A percentile compares a stretch with the other conserved stretches of the same genome.
Evolutionary conservation across 176 grass and related monocot genomes (phyloP).

Genomic region (Triticum turgidum): DNA sequence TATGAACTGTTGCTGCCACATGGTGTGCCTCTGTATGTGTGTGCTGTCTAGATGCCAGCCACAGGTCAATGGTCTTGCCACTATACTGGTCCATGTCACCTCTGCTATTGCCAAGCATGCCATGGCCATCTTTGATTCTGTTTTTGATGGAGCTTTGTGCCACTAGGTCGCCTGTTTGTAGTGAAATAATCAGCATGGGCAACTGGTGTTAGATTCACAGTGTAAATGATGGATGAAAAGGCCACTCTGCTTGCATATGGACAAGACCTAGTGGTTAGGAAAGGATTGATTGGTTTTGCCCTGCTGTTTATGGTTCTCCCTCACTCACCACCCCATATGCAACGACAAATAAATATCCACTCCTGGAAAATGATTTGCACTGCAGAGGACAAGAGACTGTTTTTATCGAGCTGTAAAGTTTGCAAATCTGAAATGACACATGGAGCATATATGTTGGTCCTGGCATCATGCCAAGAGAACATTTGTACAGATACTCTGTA

Average conservation of each 20-base stretch:
- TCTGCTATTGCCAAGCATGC: slow-evolving; percentile 18
- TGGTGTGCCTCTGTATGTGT: slow-evolving; percentile 1
- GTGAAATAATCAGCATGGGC: slow-evolving; percentile 5
- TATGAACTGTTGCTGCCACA: slow-evolving; percentile 29
- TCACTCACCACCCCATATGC: neutral
- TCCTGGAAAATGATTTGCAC: slow-evolving; percentile 9
- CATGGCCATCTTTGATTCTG: neutral
- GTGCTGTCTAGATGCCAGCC: neutral
- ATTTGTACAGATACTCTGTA: slow-evolving; percentile 2
- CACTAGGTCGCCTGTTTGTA: neutral
- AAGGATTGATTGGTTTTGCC: slow-evolving; percentile 22
- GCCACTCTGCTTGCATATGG: neutral
- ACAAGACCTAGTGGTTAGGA: slow-evolving; percentile 4
- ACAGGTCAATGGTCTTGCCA: slow-evolving; percentile 40
- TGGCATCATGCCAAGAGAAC: slow-evolving; percentile 19
- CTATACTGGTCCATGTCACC: slow-evolving; percentile 20
- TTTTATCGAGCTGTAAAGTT: neutral
- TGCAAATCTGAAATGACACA: neutral
- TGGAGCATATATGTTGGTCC: neutral
- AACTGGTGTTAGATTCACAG: neutral
- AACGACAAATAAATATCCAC: slow-evolving; percentile 7
- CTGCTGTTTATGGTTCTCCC: neutral
- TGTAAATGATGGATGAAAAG: neutral
- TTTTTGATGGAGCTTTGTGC: neutral
- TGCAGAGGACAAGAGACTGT: neutral